Evolutionary conservation across 2,329 filamentous ascomycete species (phyloP).

Genomic region (Verticillium zaregamsianum): DNA sequence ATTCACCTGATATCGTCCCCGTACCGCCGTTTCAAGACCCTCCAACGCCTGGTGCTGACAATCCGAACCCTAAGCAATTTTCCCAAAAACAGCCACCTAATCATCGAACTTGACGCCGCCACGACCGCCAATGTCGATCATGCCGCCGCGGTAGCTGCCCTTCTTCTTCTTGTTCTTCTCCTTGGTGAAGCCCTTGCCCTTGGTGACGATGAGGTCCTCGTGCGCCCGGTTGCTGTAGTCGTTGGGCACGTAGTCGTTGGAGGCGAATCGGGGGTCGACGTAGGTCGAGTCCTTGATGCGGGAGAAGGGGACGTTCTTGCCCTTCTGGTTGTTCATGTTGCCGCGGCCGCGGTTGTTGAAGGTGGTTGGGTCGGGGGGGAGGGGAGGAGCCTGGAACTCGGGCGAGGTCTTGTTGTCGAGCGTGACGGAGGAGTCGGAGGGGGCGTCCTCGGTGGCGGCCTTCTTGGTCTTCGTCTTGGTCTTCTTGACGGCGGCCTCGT

Average conservation of each 20-base stretch:
- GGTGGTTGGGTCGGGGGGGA: constrained; percentile 45
- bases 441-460: constrained; percentile 37
- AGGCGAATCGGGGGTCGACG: constrained; percentile 66
- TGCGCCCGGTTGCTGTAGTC: constrained; percentile 87
- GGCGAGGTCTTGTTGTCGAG: constrained; percentile 50
- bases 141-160: constrained; percentile 84
- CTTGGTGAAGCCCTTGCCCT: constrained; percentile 97
- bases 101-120: constrained; percentile 96
- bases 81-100: constrained; percentile 36
- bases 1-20: background rate
- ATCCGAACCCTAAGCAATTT: background rate
- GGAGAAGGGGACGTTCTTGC: constrained; percentile 68
- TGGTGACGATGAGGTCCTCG: constrained; percentile 82
- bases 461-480: constrained; percentile 20
- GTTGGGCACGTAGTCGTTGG: constrained; percentile 79
- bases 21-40: background rate
- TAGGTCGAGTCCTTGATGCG: constrained; percentile 66
- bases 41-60: background rate
- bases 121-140: constrained; percentile 76
- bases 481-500: constrained; percentile 13
- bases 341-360: constrained; percentile 29
- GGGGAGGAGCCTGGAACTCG: constrained; percentile 41
- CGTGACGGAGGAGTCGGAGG: constrained; percentile 38
- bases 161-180: constrained; percentile 99
- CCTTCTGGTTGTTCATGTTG: constrained; percentile 32